A percentile compares a stretch with the other conserved stretches of the same genome.
These are phyloP conservation scores for Buddleja alternifolia DNA, from an alignment of 257 asterid genomes.

Conservation along the genomic window DNA sequence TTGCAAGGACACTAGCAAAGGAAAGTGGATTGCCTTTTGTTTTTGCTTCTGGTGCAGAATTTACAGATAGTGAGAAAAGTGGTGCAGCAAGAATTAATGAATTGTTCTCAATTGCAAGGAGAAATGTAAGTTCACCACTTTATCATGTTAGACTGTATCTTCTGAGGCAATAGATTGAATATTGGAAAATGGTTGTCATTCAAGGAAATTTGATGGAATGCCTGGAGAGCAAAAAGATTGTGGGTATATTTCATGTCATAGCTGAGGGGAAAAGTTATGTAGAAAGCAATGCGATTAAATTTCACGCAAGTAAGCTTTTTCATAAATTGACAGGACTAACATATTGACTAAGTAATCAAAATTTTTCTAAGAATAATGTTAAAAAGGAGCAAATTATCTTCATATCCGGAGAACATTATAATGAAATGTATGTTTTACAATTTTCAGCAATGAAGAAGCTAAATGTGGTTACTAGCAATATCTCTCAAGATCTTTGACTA, in stretches of 20 bases:
- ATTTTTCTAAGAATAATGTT: slow-evolving; percentile 12
- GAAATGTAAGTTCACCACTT: slow-evolving; percentile 71
- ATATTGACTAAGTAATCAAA: background rate
- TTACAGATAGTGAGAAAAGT: slow-evolving; percentile 93
- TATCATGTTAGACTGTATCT: slow-evolving; percentile 20
- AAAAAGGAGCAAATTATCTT: slow-evolving; percentile 23
- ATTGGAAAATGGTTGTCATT: slow-evolving; percentile 22
- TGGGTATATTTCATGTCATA: slow-evolving; percentile 10
- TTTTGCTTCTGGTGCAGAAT: slow-evolving; percentile 99
- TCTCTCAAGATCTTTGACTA: no score
- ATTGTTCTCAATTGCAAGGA: slow-evolving; percentile 82
- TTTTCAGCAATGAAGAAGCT: slow-evolving; percentile 16
- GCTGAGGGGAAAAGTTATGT: background rate
- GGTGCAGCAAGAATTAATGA: slow-evolving; percentile 91
- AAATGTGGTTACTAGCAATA: no score
- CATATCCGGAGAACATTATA: slow-evolving; percentile 16
- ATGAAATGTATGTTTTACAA: background rate
- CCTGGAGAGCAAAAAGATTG: slow-evolving; percentile 4
- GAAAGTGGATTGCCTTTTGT: slow-evolving; percentile 97
- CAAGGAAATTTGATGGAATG: slow-evolving; percentile 10
- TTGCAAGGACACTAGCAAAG: slow-evolving; percentile 93
- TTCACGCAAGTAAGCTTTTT: slow-evolving; percentile 8
- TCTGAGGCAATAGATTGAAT: slow-evolving; percentile 20
- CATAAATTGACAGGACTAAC: slow-evolving; percentile 1
- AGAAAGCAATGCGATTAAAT: background rate